Evolutionary conservation across 257 asterid genomes (phyloP), one percentile per base, ranked within the genome.

Genomic region (Lithospermum erythrorhizon): DNA sequence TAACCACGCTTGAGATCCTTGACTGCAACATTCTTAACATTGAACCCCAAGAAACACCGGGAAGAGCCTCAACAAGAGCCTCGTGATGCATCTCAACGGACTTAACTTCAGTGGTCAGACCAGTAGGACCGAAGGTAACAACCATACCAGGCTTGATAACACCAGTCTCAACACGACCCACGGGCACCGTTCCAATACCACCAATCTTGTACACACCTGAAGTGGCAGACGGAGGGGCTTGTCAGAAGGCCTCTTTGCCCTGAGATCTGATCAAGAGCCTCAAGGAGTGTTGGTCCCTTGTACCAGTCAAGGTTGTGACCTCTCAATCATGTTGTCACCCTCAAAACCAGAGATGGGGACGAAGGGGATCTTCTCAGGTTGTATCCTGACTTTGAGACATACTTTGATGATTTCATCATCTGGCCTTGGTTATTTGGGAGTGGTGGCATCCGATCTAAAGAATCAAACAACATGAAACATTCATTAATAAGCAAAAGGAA

Each of bases 401-500:
- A n/a, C 49, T 18, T 41, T 41, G 49, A 41, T 41, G 4, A 41
- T 41, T 41, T 41, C 49, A 41, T 41, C 49, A 4, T 41, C 13
- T 11, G 49, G 18, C 49, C 14, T 41, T 1, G 49, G 14, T 4
- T 41, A 41, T 13, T 41, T 41, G 18, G 49, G 49, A 0, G 49
- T 41, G 18, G 49, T 41, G 17, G 49, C 49, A 41, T 41, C 49
- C 49, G n/a, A 41, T 41, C 49, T 41, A 5, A 13, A 41, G 13
- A 14, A 41, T 11, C 16, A 41, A 41, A 41, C 49, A 41, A 32
- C 9, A 32, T 3, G 8, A 32, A 41, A 41, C 5, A 62, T 71
- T 53, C 56, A 41, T 62, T 21, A 21, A 55, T 52, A 10, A 10
- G 32, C 25, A 53, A 60, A n/a, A 56, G 45, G 45, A 48, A 60